Evolutionary conservation across 140 eudicot species (phyloP), one percentile per base, ranked within the genome.

Genomic region (Ambrosia hybrid): DNA sequence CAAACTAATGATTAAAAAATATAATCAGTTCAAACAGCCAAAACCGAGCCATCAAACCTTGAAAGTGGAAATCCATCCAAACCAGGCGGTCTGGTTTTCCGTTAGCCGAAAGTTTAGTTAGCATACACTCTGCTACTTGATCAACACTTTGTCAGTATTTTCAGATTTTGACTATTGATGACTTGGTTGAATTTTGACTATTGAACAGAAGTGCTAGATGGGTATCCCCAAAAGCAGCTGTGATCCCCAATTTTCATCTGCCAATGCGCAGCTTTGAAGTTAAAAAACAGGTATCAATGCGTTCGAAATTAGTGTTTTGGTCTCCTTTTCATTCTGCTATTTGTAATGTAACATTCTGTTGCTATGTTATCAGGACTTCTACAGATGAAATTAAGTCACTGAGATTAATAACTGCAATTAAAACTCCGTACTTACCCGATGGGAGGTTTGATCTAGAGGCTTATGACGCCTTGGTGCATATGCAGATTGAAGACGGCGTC

Each of bases 381-480:
- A 82, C 89, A 5, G 90, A 89, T 69, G 96, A 84, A 9, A 89
- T 89, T 39, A 89, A 84, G 83, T 73, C 92, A 36, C 79, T 86
- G 51, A 73, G 88, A 48, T 55, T 89, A 77, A 84, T 89, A 73
- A 89, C 96, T 12, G 96, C 96, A n/a, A 86, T 89, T 65, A 89
- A 89, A 83, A 89, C 96, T 17, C 96, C 96, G 36, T 89, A 89
- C 71, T 78, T 89, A 55, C 96, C 96, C 0, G 93, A 89, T 74
- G 96, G 96, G 43, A 84, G 92, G 72, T 89, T 89, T 43, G 96
- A 89, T 76, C 86, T 86, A 0, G 93, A 84, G 83, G 96, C 96
- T 3, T 90, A 87, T 78, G 97, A 90, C 65, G 84, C 95, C 34
- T 79, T 89, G 73, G 89, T 89, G 21, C 76, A 89, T 72, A 80